Evolutionary conservation across 495 filamentous ascomycete genomes (phyloP).

Genomic region (Terfezia claveryi): DNA sequence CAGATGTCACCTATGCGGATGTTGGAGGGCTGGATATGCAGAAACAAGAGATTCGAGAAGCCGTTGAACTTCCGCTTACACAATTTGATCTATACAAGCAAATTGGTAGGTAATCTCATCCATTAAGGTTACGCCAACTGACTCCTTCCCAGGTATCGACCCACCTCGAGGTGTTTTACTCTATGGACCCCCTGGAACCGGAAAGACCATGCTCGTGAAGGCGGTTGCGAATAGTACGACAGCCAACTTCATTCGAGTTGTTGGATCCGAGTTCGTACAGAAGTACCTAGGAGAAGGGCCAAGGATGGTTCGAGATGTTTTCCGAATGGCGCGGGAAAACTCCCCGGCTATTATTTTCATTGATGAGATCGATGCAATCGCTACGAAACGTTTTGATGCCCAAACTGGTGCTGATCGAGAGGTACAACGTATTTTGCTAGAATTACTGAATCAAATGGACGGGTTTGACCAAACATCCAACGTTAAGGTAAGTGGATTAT

Average conservation of each 20-base stretch:
- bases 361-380: conserved; percentile 97
- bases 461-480: conserved; percentile 97
- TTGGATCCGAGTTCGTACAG: conserved; percentile 94
- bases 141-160: conserved; percentile 52
- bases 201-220: conserved; percentile 98
- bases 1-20: conserved; percentile 93
- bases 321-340: conserved; percentile 97
- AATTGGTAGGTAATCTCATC: conserved; percentile 35
- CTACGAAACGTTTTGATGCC: conserved; percentile 95
- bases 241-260: conserved; percentile 93
- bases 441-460: conserved; percentile 98
- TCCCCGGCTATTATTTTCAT: conserved; percentile 98
- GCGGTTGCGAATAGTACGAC: conserved; percentile 96
- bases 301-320: conserved; percentile 96
- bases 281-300: conserved; percentile 96
- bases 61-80: conserved; percentile 84
- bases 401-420: conserved; percentile 94
- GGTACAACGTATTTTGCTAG: conserved; percentile 91
- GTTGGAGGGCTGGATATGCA: conserved; percentile 98
- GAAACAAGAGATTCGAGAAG: conserved; percentile 96
- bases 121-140: neutral
- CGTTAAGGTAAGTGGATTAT: conserved; percentile 39
- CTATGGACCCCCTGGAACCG: conserved; percentile 89
- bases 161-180: conserved; percentile 88
- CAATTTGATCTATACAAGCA: conserved; percentile 98